Evolutionary conservation across 1,284 basidiomycete genomes (phyloP).

Genomic region (Cutaneotrichosporon mucoides): DNA sequence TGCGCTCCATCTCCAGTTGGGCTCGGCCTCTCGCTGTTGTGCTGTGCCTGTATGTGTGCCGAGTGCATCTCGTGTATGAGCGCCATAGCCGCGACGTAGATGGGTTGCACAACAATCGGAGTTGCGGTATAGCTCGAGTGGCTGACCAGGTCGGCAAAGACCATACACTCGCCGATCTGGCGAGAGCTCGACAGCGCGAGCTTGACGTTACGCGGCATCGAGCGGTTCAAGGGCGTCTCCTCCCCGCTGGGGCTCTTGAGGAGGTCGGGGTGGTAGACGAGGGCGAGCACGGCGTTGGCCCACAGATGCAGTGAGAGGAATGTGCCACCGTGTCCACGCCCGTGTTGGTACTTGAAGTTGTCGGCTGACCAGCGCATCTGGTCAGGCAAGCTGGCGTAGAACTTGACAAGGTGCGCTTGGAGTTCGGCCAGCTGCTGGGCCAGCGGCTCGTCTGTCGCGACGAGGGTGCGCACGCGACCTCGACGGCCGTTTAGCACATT

Average conservation of each 20-base stretch:
- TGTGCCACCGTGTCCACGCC: conserved; percentile 44
- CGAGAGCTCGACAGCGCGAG: conserved; percentile 46
- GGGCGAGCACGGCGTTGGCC: conserved; percentile 51
- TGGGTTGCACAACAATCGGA: conserved; percentile 42
- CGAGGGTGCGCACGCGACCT: conserved; percentile 46
- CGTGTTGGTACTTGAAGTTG: conserved; percentile 50
- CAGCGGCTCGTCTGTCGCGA: conserved; percentile 34
- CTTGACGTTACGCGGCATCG: conserved; percentile 47
- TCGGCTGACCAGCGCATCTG: conserved; percentile 48
- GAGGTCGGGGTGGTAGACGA: conserved; percentile 52
- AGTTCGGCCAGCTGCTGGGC: conserved; percentile 43
- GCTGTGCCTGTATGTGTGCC: conserved; percentile 15
- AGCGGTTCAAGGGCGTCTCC: conserved; percentile 48
- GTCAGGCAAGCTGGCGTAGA: conserved; percentile 47
- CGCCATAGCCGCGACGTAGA: conserved; percentile 47
- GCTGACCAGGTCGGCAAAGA: conserved; percentile 45
- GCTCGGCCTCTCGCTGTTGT: not conserved
- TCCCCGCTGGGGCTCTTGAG: conserved; percentile 45
- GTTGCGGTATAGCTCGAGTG: conserved; percentile 32
- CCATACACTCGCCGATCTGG: conserved; percentile 51
- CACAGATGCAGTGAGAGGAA: conserved; percentile 40
- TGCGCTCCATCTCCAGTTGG: not conserved
- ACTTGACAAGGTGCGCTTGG: conserved; percentile 48
- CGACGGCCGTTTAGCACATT: conserved; percentile 50
- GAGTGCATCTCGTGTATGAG: conserved; percentile 49